Conservation (phyloP, 805 yeast species). For the Wickerhamomyces xylosicus region DNA sequence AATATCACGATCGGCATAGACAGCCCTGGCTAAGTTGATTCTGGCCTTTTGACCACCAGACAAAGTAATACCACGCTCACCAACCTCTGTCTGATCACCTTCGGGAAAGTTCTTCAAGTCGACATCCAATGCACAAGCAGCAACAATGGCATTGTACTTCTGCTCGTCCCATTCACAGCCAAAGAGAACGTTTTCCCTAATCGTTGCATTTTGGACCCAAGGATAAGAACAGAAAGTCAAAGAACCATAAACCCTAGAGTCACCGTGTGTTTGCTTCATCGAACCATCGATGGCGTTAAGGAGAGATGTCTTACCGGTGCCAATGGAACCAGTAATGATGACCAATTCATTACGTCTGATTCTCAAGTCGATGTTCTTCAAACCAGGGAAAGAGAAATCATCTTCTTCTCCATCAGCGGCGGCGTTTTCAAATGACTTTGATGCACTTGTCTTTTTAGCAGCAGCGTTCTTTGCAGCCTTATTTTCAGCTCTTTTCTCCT, state of each 20-base stretch:
- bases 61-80: conserved; percentile 76
- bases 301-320: conserved; percentile 73
- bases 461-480: background rate
- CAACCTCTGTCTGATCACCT: conserved; percentile 73
- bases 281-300: conserved; percentile 63
- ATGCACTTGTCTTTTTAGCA: background rate
- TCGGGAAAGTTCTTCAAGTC: conserved; percentile 62
- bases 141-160: conserved; percentile 43
- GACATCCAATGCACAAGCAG: conserved; percentile 55
- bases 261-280: conserved; percentile 49
- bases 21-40: conserved; percentile 69
- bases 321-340: conserved; percentile 70
- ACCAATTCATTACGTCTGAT: conserved; percentile 60
- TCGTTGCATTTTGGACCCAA: conserved; percentile 79
- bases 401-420: conserved; percentile 5
- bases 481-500: background rate
- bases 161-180: conserved; percentile 44
- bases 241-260: conserved; percentile 40
- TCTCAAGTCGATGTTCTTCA: conserved; percentile 36
- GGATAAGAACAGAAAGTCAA: conserved; percentile 53
- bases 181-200: conserved; percentile 63
- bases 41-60: conserved; percentile 92
- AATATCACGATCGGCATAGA: conserved; percentile 58
- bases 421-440: background rate
- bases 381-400: conserved; percentile 29